These are phyloP conservation scores for Tricladium varicosporioides DNA, from an alignment of 2,329 filamentous ascomycete genomes.

Conservation along the genomic window DNA sequence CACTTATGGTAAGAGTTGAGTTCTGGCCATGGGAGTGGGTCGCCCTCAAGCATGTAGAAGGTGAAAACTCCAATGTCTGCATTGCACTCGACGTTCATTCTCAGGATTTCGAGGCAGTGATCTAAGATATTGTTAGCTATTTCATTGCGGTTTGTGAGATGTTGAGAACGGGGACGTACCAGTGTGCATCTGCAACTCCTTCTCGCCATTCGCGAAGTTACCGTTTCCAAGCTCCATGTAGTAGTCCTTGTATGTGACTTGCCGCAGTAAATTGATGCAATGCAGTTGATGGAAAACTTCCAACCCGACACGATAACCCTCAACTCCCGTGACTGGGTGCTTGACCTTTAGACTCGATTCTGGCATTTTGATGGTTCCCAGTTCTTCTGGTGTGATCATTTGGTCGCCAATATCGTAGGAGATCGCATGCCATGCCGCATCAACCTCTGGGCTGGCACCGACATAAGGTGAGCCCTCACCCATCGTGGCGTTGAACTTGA, in stretches of 20 bases:
- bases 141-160: no score
- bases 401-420: constrained; percentile 52
- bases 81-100: constrained; percentile 54
- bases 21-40: constrained; percentile 51
- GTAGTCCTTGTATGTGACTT: constrained; percentile 49
- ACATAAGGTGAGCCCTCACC: constrained; percentile 47
- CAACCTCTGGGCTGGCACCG: constrained; percentile 54
- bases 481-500: constrained; percentile 48
- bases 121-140: constrained; percentile 31
- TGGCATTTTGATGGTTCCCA: constrained; percentile 51
- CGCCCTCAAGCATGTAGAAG: constrained; percentile 45
- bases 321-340: constrained; percentile 53
- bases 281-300: constrained; percentile 41
- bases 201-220: constrained; percentile 44
- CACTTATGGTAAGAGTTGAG: constrained; percentile 53
- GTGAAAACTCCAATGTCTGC: constrained; percentile 54
- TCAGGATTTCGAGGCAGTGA: constrained; percentile 53
- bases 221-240: constrained; percentile 45
- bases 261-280: constrained; percentile 39
- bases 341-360: constrained; percentile 52
- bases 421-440: constrained; percentile 55
- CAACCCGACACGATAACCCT: constrained; percentile 56
- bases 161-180: constrained; percentile 10
- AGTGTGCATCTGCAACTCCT: constrained; percentile 43
- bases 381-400: constrained; percentile 54